Conservation (phyloP, 2,329 filamentous ascomycete genomes). For the Cercospora berteroae region DNA sequence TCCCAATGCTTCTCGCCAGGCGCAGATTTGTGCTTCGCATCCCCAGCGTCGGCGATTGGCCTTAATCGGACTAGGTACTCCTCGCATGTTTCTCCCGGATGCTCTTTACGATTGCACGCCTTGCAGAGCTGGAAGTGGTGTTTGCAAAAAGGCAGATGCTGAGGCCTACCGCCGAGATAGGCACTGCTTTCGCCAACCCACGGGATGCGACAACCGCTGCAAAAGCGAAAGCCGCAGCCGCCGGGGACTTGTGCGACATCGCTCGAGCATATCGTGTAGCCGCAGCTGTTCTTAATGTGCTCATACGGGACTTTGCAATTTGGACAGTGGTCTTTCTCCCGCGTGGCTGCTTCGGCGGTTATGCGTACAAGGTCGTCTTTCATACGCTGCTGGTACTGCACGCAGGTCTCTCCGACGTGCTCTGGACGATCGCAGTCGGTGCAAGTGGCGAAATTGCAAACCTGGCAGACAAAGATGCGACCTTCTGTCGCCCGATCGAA, state of each 20-base stretch:
- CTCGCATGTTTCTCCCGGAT: not conserved
- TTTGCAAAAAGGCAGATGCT: constrained; percentile 3
- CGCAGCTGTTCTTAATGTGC: constrained; percentile 8
- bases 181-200: constrained; percentile 19
- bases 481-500: constrained; percentile 17
- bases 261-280: constrained; percentile 3
- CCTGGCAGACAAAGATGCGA: constrained; percentile 21
- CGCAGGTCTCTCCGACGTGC: constrained; percentile 11
- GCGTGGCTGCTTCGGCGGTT: not conserved
- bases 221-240: constrained; percentile 22
- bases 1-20: constrained; percentile 7
- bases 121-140: constrained; percentile 6
- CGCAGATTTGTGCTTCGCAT: not conserved
- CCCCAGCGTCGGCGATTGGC: constrained; percentile 1
- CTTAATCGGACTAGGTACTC: not conserved
- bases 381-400: not conserved
- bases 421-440: constrained; percentile 22
- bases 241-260: not conserved
- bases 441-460: constrained; percentile 17
- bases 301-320: not conserved
- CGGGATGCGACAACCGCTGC: constrained; percentile 14
- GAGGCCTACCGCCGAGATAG: constrained; percentile 1
- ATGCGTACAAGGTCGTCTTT: not conserved
- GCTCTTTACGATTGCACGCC: not conserved
- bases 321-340: not conserved